Evolutionary conservation across 1,139 yeast species (phyloP).

Genomic region (Blastobotrys raffinosifermentans): DNA sequence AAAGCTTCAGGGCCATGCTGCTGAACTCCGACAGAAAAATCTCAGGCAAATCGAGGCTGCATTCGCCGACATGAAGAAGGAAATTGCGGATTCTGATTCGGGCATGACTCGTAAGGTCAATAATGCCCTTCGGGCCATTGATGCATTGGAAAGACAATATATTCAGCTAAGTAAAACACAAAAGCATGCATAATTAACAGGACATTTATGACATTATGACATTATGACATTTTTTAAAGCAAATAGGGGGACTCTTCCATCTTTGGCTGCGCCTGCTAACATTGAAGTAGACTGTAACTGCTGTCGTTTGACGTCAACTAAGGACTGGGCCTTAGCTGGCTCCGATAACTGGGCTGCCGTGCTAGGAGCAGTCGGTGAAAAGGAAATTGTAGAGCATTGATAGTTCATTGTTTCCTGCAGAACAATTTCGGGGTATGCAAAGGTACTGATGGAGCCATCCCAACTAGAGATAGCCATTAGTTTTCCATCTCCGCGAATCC

Average conservation of each 20-base stretch:
- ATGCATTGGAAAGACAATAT: slow-evolving; percentile 12
- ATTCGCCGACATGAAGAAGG: slow-evolving; percentile 18
- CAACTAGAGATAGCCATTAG: slow-evolving; percentile 35
- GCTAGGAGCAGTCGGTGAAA: too few species aligned
- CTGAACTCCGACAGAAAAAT: slow-evolving; percentile 19
- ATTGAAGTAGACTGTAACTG: too few species aligned
- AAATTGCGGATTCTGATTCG: slow-evolving; percentile 12
- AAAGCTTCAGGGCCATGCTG: slow-evolving; percentile 18
- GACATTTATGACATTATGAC: slow-evolving; percentile 2
- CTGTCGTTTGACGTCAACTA: too few species aligned
- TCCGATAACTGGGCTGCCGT: too few species aligned
- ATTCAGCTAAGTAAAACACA: slow-evolving; percentile 8
- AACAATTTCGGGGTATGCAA: too few species aligned
- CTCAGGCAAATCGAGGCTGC: slow-evolving; percentile 16
- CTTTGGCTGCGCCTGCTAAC: too few species aligned
- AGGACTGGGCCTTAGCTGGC: too few species aligned
- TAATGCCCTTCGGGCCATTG: slow-evolving; percentile 12
- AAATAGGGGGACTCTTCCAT: too few species aligned
- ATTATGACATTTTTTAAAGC: too few species aligned
- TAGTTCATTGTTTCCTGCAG: too few species aligned
- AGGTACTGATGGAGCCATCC: slow-evolving; percentile 37
- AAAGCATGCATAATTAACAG: too few species aligned
- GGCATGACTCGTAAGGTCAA: slow-evolving; percentile 9
- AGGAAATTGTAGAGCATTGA: too few species aligned
- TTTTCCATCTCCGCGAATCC: slow-evolving; percentile 27